phyloP scores from a whole-genome alignment of 768 basidiomycete species.

The Lyophyllum semitale region DNA sequence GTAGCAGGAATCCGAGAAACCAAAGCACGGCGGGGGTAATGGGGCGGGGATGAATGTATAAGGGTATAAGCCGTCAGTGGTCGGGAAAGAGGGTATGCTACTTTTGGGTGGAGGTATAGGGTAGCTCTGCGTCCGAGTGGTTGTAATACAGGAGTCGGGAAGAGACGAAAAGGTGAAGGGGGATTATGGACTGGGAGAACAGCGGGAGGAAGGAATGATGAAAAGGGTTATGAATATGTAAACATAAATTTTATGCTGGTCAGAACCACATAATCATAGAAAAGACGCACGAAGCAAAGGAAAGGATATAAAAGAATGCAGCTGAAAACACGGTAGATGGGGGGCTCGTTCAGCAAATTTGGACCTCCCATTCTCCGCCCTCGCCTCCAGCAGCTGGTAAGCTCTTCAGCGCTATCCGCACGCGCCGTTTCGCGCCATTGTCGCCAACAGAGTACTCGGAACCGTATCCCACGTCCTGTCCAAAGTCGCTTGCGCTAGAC shows the following conservation, averaged over 20 bases:
- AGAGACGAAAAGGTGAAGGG: not conserved
- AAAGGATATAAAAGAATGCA: not conserved
- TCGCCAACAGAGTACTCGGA: conserved; percentile 39
- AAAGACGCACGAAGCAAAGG: conserved; percentile 8
- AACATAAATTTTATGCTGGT: conserved; percentile 18
- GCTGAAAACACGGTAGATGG: conserved; percentile 1
- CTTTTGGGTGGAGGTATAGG: conserved; percentile 22
- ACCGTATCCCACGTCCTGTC: conserved; percentile 35
- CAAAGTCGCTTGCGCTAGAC: conserved; percentile 27
- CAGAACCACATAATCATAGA: conserved; percentile 12
- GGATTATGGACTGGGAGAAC: conserved; percentile 6
- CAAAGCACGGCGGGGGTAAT: not conserved
- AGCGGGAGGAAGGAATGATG: not conserved
- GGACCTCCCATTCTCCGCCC: conserved; percentile 81
- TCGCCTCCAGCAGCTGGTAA: conserved; percentile 62
- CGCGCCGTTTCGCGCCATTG: conserved; percentile 48
- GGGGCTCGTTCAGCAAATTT: conserved; percentile 51
- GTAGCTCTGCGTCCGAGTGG: conserved; percentile 12
- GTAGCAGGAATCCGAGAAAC: conserved; percentile 5
- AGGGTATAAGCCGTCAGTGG: conserved; percentile 9
- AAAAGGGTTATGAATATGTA: conserved; percentile 11
- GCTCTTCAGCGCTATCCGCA: conserved; percentile 68
- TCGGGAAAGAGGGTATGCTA: conserved; percentile 19
- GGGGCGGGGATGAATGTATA: conserved; percentile 3
- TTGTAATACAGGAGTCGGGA: conserved; percentile 18